Percentiles rank a stretch among this genome's conserved stretches.
Evolutionary conservation across 768 basidiomycete species (phyloP).

Genomic region (Butyriboletus loyo): DNA sequence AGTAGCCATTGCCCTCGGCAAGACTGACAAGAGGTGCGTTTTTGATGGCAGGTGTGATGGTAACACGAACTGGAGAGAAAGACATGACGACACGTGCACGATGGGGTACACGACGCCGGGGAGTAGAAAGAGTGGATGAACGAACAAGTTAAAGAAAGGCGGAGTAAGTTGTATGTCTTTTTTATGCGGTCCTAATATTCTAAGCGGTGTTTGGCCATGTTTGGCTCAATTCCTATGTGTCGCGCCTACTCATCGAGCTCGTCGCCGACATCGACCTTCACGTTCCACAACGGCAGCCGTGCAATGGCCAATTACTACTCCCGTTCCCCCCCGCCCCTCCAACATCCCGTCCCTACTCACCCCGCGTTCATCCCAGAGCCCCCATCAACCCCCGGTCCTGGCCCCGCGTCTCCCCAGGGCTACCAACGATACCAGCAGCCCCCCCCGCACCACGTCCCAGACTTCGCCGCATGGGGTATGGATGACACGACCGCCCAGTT

Average conservation of each 20-base stretch:
- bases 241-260: neutral
- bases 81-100: conserved; percentile 33
- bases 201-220: conserved; percentile 18
- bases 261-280: neutral
- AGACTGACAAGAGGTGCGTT: conserved; percentile 82
- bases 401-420: conserved; percentile 60
- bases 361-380: conserved; percentile 84
- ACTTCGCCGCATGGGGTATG: conserved; percentile 76
- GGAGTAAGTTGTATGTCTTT: neutral
- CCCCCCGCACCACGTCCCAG: conserved; percentile 36
- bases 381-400: conserved; percentile 68
- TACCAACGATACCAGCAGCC: conserved; percentile 37
- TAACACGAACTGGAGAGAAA: conserved; percentile 51
- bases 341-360: conserved; percentile 86
- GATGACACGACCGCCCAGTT: conserved; percentile 93
- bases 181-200: conserved; percentile 11
- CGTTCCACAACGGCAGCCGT: neutral
- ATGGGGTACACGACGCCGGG: conserved; percentile 4
- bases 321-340: conserved; percentile 73
- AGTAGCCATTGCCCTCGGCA: conserved; percentile 82
- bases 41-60: conserved; percentile 74
- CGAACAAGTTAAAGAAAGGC: conserved; percentile 8
- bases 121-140: conserved; percentile 17
- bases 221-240: conserved; percentile 6
- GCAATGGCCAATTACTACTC: conserved; percentile 37